Evolutionary conservation across 306 rosid species (phyloP).

Genomic region (Gillenia trifoliata): DNA sequence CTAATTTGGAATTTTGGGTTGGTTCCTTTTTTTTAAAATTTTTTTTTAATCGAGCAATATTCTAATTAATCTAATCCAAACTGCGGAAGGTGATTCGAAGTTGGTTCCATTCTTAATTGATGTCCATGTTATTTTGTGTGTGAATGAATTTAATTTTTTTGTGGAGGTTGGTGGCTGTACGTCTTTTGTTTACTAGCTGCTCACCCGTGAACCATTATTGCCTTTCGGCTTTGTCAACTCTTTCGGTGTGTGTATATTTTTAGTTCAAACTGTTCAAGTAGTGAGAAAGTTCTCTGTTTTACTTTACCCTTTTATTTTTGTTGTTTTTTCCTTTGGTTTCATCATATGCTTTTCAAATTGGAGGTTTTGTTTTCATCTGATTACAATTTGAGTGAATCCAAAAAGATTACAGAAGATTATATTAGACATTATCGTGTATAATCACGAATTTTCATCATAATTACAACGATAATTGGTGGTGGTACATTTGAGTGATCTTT

Average conservation of each 20-base stretch:
- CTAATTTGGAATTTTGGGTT: background rate
- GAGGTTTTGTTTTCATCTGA: background rate
- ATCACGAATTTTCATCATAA: background rate
- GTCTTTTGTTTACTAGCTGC: background rate
- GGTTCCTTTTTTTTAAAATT: background rate
- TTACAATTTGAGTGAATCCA: background rate
- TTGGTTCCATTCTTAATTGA: background rate
- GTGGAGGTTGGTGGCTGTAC: background rate
- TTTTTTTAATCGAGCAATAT: background rate
- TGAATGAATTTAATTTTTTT: background rate
- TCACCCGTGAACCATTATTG: slow-evolving; percentile 12
- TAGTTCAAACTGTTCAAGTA: background rate
- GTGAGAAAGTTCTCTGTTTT: background rate
- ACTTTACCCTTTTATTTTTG: background rate
- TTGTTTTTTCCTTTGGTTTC: background rate
- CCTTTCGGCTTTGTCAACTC: background rate
- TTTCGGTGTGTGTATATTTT: background rate
- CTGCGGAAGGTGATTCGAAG: background rate
- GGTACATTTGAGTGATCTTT: background rate
- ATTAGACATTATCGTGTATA: background rate
- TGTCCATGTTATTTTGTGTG: background rate
- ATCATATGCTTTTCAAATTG: background rate
- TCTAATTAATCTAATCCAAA: background rate
- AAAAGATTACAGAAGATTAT: background rate
- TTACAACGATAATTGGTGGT: background rate